phyloP scores from a whole-genome alignment of 2,329 filamentous ascomycete species.

The Truncatella angustata region DNA sequence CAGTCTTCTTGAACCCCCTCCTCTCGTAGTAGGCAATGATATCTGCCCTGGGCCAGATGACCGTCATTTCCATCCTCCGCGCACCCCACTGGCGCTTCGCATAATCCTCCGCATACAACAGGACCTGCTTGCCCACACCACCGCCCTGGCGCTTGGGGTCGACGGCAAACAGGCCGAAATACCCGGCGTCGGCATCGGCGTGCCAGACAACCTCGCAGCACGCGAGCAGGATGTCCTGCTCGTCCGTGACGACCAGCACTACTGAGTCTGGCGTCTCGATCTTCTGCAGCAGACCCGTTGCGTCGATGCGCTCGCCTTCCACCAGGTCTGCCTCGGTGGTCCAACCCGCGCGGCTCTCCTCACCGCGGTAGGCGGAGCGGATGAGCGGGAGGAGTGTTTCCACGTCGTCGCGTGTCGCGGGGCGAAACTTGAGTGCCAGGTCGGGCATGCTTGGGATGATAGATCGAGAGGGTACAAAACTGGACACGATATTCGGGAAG shows the following conservation, averaged over 20 bases:
- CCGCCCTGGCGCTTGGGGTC: constrained; percentile 40
- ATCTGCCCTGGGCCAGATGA: constrained; percentile 40
- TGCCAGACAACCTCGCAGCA: constrained; percentile 41
- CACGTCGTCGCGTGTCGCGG: neutral
- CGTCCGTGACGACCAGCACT: constrained; percentile 35
- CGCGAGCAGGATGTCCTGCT: constrained; percentile 25
- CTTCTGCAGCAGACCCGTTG: constrained; percentile 33
- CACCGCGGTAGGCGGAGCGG: constrained; percentile 43
- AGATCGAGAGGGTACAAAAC: too few relatives aligned
- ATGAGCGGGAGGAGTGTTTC: constrained; percentile 35
- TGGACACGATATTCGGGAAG: too few relatives aligned
- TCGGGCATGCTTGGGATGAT: too few relatives aligned
- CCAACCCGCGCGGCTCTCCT: constrained; percentile 39
- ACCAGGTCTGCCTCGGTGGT: constrained; percentile 46
- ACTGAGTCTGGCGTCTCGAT: constrained; percentile 35
- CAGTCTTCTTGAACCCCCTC: constrained; percentile 37
- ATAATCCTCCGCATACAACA: constrained; percentile 37
- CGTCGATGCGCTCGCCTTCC: constrained; percentile 41
- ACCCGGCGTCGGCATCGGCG: constrained; percentile 22
- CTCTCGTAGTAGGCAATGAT: constrained; percentile 43
- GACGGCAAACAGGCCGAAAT: constrained; percentile 49
- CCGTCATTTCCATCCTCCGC: constrained; percentile 38
- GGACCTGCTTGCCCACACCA: constrained; percentile 39
- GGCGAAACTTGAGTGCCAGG: neutral
- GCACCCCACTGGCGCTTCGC: constrained; percentile 30